Conservation (phyloP, 1,284 basidiomycete genomes). For the Apiotrichum veenhuisii region DNA sequence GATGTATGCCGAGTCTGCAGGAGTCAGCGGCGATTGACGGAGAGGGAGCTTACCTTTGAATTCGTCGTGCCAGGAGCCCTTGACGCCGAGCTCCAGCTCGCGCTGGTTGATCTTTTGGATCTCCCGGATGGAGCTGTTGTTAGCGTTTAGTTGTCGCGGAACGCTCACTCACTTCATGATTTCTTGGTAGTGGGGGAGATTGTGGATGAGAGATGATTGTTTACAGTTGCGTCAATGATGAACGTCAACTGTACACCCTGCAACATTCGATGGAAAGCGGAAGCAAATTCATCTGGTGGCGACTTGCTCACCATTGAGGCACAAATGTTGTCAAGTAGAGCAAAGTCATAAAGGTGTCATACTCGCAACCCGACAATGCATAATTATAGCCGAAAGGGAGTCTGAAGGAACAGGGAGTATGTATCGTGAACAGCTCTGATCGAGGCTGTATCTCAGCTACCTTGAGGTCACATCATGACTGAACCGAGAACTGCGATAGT, state of each 20-base stretch:
- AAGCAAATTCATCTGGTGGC: not conserved
- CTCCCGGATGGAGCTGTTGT: slow-evolving; percentile 76
- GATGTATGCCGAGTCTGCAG: slow-evolving; percentile 85
- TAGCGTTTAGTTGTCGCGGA: not conserved
- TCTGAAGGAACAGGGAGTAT: no score
- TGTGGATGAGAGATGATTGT: not conserved
- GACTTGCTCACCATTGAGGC: no score
- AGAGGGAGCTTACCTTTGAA: slow-evolving; percentile 63
- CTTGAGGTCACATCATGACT: no score
- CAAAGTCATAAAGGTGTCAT: no score
- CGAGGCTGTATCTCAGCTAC: no score
- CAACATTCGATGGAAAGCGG: not conserved
- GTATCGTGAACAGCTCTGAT: no score
- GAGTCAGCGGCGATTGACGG: not conserved
- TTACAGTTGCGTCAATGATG: not conserved
- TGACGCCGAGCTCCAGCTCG: slow-evolving; percentile 79
- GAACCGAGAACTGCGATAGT: no score
- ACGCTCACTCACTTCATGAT: slow-evolving; percentile 25
- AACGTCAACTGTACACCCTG: not conserved
- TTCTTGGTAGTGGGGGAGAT: not conserved
- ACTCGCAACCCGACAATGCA: no score
- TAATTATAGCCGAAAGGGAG: no score
- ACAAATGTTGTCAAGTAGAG: no score
- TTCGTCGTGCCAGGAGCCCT: slow-evolving; percentile 92
- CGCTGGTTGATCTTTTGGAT: slow-evolving; percentile 88